phyloP scores from a whole-genome alignment of 257 asterid species.

The Solanum megistacrolobum region DNA sequence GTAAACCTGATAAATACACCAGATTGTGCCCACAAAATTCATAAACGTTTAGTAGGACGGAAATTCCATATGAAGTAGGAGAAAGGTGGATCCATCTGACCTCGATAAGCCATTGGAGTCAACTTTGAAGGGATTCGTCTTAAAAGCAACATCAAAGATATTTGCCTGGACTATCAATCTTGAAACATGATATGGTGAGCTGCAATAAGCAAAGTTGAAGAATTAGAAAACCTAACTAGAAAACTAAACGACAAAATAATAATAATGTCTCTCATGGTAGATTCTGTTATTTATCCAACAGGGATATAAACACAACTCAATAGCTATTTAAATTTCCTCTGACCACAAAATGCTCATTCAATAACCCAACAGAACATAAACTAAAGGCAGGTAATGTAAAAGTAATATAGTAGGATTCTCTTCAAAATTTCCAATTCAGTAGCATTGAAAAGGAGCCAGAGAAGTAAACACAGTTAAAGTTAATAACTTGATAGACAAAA shows the following conservation, averaged over 20 bases:
- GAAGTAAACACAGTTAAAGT: not conserved
- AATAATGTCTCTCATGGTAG: not conserved
- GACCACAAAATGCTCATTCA: not conserved
- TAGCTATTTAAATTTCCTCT: not conserved
- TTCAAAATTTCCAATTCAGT: not conserved
- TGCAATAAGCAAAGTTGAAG: constrained; percentile 28
- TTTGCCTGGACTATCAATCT: constrained; percentile 44
- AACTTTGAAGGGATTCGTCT: constrained; percentile 38
- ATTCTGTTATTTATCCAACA: not conserved
- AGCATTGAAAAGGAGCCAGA: not conserved
- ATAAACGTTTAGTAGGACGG: not conserved
- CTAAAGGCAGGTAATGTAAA: not conserved
- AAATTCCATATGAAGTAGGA: not conserved
- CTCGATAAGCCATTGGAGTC: constrained; percentile 51
- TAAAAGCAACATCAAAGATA: constrained; percentile 68
- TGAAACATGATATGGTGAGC: constrained; percentile 70
- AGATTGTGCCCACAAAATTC: not conserved
- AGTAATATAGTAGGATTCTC: not conserved
- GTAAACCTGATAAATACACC: not conserved
- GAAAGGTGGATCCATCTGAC: constrained; percentile 26
- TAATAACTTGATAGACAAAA: not conserved
- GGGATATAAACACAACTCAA: not conserved
- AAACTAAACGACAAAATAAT: not conserved
- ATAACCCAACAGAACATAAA: not conserved
- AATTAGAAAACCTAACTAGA: constrained; percentile 5